Base-by-base conservation (phyloP, 169 alveolate genomes). In the Amoebophrya sp. region DNA sequence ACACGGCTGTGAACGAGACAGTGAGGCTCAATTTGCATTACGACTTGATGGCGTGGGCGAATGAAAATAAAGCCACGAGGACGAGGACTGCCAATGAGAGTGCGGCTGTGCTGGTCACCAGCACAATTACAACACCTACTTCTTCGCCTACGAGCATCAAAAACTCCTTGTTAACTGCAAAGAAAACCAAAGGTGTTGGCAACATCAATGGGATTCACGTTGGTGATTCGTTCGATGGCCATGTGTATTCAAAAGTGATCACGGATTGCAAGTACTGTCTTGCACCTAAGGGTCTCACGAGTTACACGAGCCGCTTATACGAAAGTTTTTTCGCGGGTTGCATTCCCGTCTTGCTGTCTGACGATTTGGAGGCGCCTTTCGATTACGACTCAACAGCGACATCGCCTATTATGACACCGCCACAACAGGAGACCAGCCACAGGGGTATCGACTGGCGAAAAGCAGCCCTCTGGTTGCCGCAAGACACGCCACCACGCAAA, bases 271-370 rank as follows among this genome's bases (percentile, higher is more conserved):
- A 39, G 6, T 89, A 39, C 26, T 89, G 91, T 39, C 54, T 89
- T 24, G 6, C 40, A 3, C 91, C 91, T 36, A 40, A 89, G 34
- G 91, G 91, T 0, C 41, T 89, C 91, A 89, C 76, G 76, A 89
- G 91, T 76, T 89, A 89, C 91, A 89, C 91, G 29, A 24, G 77
- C 39, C 53, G 91, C 10, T 26, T 89, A 26, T 89, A 39, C 55
- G 91, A 89, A 18, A 24, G 77, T 0, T 89, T 89, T 38, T 89
- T 89, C 91, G 55, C 65, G 53, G 91, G 91, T n/a, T 89, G 91
- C 55, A 38, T 89, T 3, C 91, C 91, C 36, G 91, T 89, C 65
- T 40, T 89, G 77, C 10, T 89, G 91, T 18, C 40, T 38, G n/a
- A 89, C 65, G 91, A 89, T 23, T 39, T 65, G 83, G 36, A 65